phyloP scores from a whole-genome alignment of 495 filamentous ascomycete species.

The Penicillium psychrofluorescens region DNA sequence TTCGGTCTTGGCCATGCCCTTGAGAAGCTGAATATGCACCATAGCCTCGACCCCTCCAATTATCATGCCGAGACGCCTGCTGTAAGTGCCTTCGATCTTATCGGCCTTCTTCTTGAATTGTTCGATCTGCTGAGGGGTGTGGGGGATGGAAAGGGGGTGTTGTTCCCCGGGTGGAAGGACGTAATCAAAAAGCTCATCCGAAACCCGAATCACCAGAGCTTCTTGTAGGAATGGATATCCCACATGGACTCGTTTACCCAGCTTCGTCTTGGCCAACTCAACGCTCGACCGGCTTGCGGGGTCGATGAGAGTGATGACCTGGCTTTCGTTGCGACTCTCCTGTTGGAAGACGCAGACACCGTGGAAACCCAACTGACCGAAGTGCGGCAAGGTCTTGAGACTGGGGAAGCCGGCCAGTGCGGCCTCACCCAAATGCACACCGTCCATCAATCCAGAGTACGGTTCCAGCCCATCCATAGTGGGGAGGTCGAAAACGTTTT shows the following conservation, averaged over 20 bases:
- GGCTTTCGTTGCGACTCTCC: constrained; percentile 93
- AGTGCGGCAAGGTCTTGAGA: constrained; percentile 73
- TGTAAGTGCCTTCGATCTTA: constrained; percentile 78
- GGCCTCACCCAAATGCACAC: constrained; percentile 69
- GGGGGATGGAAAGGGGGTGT: constrained; percentile 58
- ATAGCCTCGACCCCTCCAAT: constrained; percentile 83
- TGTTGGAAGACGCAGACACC: constrained; percentile 96
- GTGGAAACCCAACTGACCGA: constrained; percentile 75
- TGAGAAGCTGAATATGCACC: constrained; percentile 86
- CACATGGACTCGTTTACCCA: constrained; percentile 81
- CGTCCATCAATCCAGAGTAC: constrained; percentile 78
- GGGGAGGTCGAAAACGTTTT: constrained; percentile 93
- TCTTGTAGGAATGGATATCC: constrained; percentile 96
- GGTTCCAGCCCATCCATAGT: constrained; percentile 85
- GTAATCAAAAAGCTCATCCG: constrained; percentile 92
- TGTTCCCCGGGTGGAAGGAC: constrained; percentile 53
- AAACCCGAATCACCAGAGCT: constrained; percentile 79
- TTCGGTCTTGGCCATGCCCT: constrained; percentile 84
- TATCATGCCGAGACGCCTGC: constrained; percentile 80
- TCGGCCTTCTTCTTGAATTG: constrained; percentile 78
- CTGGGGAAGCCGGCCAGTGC: constrained; percentile 92
- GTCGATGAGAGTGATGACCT: constrained; percentile 79
- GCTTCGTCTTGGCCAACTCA: constrained; percentile 64
- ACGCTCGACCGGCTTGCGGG: constrained; percentile 62
- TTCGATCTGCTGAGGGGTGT: constrained; percentile 70